A percentile compares a stretch with the other conserved stretches of the same genome.
Evolutionary conservation across 78 protist genomes (phyloP).

Genomic region (Guillardia theta): DNA sequence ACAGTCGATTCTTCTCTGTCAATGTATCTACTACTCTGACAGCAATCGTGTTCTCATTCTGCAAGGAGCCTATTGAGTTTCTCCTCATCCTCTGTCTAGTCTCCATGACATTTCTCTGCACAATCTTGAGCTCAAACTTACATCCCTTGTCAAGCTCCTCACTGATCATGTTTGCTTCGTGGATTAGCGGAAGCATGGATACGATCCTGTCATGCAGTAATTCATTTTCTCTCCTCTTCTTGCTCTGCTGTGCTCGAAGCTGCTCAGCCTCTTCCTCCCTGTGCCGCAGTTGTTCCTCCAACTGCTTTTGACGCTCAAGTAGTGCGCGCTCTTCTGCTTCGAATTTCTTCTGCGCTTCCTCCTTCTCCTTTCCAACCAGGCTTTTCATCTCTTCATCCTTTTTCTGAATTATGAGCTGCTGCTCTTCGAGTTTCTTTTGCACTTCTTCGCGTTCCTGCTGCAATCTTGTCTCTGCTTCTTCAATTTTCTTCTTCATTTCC

Average conservation of each 20-base stretch:
- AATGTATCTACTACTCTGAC: not conserved
- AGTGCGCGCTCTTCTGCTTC: too few species aligned
- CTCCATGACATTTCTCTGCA: not conserved
- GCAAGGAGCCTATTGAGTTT: too few species aligned
- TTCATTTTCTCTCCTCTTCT: not conserved
- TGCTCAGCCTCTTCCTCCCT: not conserved
- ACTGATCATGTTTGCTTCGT: not conserved
- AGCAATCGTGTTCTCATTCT: not conserved
- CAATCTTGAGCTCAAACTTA: not conserved
- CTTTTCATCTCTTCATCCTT: not conserved
- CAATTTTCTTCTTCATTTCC: not conserved
- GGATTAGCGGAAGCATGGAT: not conserved
- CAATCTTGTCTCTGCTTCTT: not conserved
- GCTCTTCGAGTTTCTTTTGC: not conserved
- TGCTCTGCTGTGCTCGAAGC: not conserved
- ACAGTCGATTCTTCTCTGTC: not conserved
- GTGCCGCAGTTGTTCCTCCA: not conserved
- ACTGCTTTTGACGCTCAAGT: too few species aligned
- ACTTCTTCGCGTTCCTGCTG: not conserved
- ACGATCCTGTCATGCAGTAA: not conserved
- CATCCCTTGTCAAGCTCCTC: not conserved
- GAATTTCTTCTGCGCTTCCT: not conserved
- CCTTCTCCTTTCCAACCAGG: not conserved
- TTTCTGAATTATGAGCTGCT: not conserved
- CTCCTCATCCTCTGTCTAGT: not conserved